Evolutionary conservation across 2,329 filamentous ascomycete genomes (phyloP).

Genomic region (Graphilbum fragrans): DNA sequence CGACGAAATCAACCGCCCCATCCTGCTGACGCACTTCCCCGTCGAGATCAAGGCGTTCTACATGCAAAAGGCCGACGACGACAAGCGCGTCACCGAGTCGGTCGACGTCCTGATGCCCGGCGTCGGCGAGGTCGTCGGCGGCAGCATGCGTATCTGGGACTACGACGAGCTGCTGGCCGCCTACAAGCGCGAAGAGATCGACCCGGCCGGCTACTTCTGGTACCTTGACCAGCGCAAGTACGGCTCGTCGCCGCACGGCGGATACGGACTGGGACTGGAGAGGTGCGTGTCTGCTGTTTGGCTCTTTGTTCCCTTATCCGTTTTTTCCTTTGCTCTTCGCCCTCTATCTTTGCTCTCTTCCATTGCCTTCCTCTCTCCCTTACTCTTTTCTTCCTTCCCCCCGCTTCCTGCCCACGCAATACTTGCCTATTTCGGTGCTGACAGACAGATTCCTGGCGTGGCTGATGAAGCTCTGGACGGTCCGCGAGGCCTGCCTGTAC

Average conservation of each 20-base stretch:
- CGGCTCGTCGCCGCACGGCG: slow-evolving; percentile 37
- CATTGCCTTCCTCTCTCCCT: no score
- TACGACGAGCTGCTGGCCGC: slow-evolving; percentile 82
- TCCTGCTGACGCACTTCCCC: slow-evolving; percentile 77
- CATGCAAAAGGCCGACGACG: slow-evolving; percentile 80
- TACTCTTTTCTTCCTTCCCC: neutral
- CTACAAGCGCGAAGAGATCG: slow-evolving; percentile 78
- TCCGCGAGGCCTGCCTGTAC: slow-evolving; percentile 60
- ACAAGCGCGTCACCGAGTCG: slow-evolving; percentile 78
- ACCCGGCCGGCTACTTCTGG: slow-evolving; percentile 86
- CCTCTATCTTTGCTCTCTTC: no score
- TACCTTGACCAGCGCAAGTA: slow-evolving; percentile 98
- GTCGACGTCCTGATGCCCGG: slow-evolving; percentile 81
- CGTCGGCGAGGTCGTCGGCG: slow-evolving; percentile 93
- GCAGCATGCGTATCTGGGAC: slow-evolving; percentile 90
- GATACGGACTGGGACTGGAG: slow-evolving; percentile 60
- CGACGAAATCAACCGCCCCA: slow-evolving; percentile 87
- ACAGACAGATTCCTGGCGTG: slow-evolving; percentile 39
- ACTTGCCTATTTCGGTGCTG: no score
- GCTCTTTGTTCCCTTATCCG: neutral
- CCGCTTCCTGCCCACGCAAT: no score
- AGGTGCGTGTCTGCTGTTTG: slow-evolving; percentile 24
- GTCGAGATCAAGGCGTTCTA: slow-evolving; percentile 98
- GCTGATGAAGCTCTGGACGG: slow-evolving; percentile 52
- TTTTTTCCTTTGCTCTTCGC: no score